phyloP scores from a whole-genome alignment of 2,329 filamentous ascomycete genomes.

The Phialemonium atrogriseum region DNA sequence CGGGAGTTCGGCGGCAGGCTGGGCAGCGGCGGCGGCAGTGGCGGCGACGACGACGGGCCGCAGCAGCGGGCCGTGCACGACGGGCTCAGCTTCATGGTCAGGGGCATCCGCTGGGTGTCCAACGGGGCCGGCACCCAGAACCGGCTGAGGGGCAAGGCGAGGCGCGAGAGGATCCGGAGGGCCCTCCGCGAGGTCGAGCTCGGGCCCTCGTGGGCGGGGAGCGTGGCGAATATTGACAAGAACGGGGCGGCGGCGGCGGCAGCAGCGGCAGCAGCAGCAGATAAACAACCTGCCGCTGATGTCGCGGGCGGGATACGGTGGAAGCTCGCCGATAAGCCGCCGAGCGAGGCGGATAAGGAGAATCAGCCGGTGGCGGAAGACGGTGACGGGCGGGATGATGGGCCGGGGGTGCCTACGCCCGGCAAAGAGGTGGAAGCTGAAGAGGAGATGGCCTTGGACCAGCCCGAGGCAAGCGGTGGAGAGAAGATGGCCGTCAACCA shows the following conservation, averaged over 20 bases:
- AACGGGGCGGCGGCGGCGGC: background rate
- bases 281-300: background rate
- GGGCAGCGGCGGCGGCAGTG: slow-evolving; percentile 35
- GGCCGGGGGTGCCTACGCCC: no score
- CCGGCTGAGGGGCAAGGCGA: slow-evolving; percentile 45
- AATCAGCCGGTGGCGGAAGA: slow-evolving; percentile 26
- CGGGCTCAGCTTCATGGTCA: slow-evolving; percentile 82
- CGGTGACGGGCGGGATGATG: no score
- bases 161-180: slow-evolving; percentile 48
- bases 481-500: no score
- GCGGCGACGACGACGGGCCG: slow-evolving; percentile 32
- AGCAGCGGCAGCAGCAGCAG: slow-evolving; percentile 12
- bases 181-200: slow-evolving; percentile 44
- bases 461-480: no score
- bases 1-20: slow-evolving; percentile 63
- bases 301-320: slow-evolving; percentile 10
- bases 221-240: slow-evolving; percentile 14
- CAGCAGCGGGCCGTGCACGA: slow-evolving; percentile 48
- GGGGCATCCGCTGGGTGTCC: slow-evolving; percentile 76
- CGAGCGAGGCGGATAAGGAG: slow-evolving; percentile 37
- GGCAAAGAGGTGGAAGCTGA: no score
- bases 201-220: slow-evolving; percentile 23
- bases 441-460: no score
- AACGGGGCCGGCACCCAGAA: slow-evolving; percentile 57
- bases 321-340: slow-evolving; percentile 19